Evolutionary conservation across 495 filamentous ascomycete species (phyloP).

Genomic region (Evernia prunastri): DNA sequence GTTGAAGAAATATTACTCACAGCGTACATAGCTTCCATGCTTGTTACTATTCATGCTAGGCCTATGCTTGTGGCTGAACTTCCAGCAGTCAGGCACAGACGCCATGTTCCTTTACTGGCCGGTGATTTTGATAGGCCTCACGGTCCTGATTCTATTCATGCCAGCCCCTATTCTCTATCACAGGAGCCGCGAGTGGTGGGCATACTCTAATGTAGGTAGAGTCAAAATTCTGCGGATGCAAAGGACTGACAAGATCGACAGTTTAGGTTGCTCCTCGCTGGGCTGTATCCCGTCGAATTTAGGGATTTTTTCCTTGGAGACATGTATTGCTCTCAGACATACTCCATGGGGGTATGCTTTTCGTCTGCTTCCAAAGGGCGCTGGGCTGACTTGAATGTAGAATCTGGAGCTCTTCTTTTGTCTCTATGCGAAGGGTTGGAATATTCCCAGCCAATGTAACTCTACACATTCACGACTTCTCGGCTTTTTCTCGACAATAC

Average conservation of each 20-base stretch:
- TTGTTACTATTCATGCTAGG: slow-evolving; percentile 74
- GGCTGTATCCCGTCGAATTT: slow-evolving; percentile 89
- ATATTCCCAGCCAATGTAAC: slow-evolving; percentile 67
- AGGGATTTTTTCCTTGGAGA: slow-evolving; percentile 96
- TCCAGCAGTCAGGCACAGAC: slow-evolving; percentile 55
- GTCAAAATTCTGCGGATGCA: background rate
- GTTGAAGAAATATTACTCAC: slow-evolving; percentile 11
- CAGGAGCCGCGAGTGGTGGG: slow-evolving; percentile 71
- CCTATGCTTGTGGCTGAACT: slow-evolving; percentile 80
- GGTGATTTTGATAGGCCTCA: slow-evolving; percentile 66
- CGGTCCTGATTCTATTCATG: slow-evolving; percentile 61
- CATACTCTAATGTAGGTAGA: slow-evolving; percentile 69
- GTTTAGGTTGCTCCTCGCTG: slow-evolving; percentile 80
- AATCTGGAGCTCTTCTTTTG: slow-evolving; percentile 95
- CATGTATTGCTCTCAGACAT: slow-evolving; percentile 93
- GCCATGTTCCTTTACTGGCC: slow-evolving; percentile 81
- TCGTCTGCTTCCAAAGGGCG: background rate
- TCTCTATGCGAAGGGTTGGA: slow-evolving; percentile 73
- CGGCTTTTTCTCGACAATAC: slow-evolving; percentile 79
- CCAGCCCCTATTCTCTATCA: slow-evolving; percentile 70
- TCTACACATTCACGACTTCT: slow-evolving; percentile 75
- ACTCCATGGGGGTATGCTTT: slow-evolving; percentile 69
- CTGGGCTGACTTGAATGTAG: slow-evolving; percentile 36
- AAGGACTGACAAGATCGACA: slow-evolving; percentile 35
- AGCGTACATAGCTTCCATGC: slow-evolving; percentile 53